Evolutionary conservation across 305 asterid genomes (phyloP).

Genomic region (Stenogyne calaminthoides): DNA sequence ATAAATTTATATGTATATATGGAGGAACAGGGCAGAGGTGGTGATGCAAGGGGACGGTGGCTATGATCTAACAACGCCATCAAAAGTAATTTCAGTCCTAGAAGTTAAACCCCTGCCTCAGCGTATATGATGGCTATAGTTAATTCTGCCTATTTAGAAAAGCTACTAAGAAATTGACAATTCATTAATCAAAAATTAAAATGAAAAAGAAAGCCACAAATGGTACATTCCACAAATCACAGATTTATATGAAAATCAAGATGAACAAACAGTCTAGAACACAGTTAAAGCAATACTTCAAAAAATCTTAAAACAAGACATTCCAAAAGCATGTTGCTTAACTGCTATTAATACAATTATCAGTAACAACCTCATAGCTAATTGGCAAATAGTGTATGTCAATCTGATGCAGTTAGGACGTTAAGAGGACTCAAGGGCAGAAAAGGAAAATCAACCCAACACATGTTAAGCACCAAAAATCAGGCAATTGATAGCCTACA

Average conservation of each 20-base stretch:
- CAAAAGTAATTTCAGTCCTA: not conserved
- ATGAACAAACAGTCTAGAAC: not conserved
- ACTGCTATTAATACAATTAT: not conserved
- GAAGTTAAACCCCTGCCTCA: not conserved
- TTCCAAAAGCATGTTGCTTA: constrained; percentile 8
- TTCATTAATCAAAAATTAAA: constrained; percentile 6
- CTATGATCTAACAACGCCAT: constrained; percentile 4
- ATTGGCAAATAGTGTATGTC: not conserved
- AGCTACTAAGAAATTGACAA: constrained; percentile 6
- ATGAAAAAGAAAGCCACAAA: not conserved
- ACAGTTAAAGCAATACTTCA: not conserved
- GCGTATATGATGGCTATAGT: not conserved
- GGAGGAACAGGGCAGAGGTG: not conserved
- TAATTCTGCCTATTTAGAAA: not conserved
- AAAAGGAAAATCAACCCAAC: constrained; percentile 11
- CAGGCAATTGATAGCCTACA: constrained; percentile 11
- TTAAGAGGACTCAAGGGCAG: not conserved
- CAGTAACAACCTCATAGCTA: constrained; percentile 21
- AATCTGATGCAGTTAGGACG: not conserved
- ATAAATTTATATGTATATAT: not conserved
- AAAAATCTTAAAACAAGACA: not conserved
- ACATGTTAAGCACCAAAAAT: constrained; percentile 8
- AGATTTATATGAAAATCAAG: not conserved
- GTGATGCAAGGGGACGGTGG: not conserved
- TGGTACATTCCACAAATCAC: not conserved